A percentile compares a stretch with the other conserved stretches of the same genome.
Conservation (phyloP, 169 alveolate genomes). For the Plasmodium ovale region DNA sequence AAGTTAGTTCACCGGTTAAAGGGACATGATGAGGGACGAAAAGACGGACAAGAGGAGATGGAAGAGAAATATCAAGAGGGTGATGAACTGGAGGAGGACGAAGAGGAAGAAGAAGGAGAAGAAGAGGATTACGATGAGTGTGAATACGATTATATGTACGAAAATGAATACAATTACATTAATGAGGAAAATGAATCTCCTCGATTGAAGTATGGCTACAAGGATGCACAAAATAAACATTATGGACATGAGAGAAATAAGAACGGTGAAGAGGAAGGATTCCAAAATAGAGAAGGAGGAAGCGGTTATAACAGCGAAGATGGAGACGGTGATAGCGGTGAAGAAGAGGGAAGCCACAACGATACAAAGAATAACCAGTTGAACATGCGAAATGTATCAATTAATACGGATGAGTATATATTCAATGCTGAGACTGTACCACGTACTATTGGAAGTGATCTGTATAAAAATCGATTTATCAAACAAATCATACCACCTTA, state of each 20-base stretch:
- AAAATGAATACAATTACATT: slow-evolving; percentile 1
- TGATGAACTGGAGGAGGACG: neutral
- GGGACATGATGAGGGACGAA: neutral
- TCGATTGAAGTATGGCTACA: neutral
- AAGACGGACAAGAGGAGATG: neutral
- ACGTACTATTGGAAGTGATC: neutral
- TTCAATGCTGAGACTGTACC: slow-evolving; percentile 1
- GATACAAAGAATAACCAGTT: neutral
- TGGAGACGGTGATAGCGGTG: neutral
- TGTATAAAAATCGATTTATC: neutral
- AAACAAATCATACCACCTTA: neutral
- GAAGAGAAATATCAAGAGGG: neutral
- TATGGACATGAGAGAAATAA: no score
- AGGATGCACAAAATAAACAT: neutral
- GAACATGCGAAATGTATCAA: neutral
- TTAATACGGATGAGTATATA: slow-evolving; percentile 5
- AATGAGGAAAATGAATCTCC: neutral
- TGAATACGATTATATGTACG: neutral
- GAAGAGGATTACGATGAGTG: neutral
- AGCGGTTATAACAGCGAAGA: neutral
- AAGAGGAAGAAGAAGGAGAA: neutral
- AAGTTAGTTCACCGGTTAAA: neutral
- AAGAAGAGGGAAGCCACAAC: neutral
- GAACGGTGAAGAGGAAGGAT: neutral
- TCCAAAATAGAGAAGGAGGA: neutral